Conservation (phyloP, 495 filamentous ascomycete genomes). For the Durotheca rogersii region DNA sequence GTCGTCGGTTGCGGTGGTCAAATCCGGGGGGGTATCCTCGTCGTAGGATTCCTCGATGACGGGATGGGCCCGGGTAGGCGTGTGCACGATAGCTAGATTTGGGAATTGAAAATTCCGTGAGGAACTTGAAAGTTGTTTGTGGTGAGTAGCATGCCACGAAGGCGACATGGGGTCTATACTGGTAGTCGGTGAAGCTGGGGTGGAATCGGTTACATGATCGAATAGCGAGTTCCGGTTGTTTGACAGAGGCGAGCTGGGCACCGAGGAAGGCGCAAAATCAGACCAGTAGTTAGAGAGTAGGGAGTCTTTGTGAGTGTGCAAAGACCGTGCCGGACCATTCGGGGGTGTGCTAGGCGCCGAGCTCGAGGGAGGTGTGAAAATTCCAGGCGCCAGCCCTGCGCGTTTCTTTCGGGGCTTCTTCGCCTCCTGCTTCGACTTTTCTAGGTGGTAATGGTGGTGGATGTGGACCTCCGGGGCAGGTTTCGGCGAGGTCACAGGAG, state of each 20-base stretch:
- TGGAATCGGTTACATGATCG: slow-evolving; percentile 63
- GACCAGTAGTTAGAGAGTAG: slow-evolving; percentile 62
- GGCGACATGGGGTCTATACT: slow-evolving; percentile 62
- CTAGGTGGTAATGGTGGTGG: slow-evolving; percentile 87
- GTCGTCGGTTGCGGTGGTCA: slow-evolving; percentile 15
- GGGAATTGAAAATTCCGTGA: slow-evolving; percentile 46
- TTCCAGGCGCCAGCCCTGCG: slow-evolving; percentile 56
- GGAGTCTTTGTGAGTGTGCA: slow-evolving; percentile 63
- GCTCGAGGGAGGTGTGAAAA: slow-evolving; percentile 56
- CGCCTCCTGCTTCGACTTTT: slow-evolving; percentile 59
- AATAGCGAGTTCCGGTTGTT: slow-evolving; percentile 74
- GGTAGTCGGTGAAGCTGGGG: slow-evolving; percentile 74
- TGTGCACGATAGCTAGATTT: slow-evolving; percentile 17
- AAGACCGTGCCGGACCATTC: slow-evolving; percentile 35
- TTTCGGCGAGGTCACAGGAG: slow-evolving; percentile 40
- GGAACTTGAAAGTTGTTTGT: slow-evolving; percentile 55
- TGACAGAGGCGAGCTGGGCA: slow-evolving; percentile 80
- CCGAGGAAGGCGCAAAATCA: slow-evolving; percentile 66
- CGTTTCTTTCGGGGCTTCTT: slow-evolving; percentile 73
- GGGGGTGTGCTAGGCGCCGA: slow-evolving; percentile 45
- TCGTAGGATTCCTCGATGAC: slow-evolving; percentile 34
- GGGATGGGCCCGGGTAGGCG: slow-evolving; percentile 19
- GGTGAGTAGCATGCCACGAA: slow-evolving; percentile 49
- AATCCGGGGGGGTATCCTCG: slow-evolving; percentile 16
- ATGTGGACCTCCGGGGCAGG: slow-evolving; percentile 78